These are phyloP conservation scores for Eucalyptus cloeziana DNA, from an alignment of 345 rosid genomes.

Conservation along the genomic window DNA sequence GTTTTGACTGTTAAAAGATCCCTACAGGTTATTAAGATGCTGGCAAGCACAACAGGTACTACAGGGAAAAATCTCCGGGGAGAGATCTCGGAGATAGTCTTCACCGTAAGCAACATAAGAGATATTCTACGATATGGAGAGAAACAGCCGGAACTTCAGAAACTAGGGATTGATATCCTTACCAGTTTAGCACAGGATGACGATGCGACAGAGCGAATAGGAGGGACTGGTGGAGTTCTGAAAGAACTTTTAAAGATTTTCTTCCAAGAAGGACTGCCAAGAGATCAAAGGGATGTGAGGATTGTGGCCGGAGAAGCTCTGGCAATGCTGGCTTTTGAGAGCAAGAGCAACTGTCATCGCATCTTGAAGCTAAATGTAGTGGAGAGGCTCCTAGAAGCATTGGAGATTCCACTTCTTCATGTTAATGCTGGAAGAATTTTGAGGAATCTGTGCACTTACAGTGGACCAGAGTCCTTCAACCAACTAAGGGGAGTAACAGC, in stretches of 20 bases:
- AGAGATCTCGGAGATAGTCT: conserved; percentile 71
- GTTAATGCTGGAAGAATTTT: conserved; percentile 62
- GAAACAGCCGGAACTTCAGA: conserved; percentile 39
- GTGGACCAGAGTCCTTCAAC: conserved; percentile 32
- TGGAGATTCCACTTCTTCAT: conserved; percentile 27
- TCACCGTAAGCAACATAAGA: conserved; percentile 56
- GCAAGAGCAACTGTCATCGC: conserved; percentile 50
- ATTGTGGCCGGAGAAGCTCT: conserved; percentile 77
- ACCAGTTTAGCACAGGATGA: conserved; percentile 53
- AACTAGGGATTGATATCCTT: conserved; percentile 50
- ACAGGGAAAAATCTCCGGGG: conserved; percentile 49
- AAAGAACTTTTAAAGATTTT: conserved; percentile 62
- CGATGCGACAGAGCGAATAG: conserved; percentile 57
- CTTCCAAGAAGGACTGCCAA: conserved; percentile 8
- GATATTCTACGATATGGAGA: conserved; percentile 48
- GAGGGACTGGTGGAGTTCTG: conserved; percentile 64
- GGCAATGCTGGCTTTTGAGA: conserved; percentile 67
- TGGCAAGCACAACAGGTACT: conserved; percentile 52
- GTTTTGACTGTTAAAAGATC: conserved; percentile 52
- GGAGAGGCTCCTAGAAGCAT: conserved; percentile 35
- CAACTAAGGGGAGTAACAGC: conserved; percentile 32
- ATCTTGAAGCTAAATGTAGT: conserved; percentile 42
- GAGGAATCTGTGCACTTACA: conserved; percentile 46
- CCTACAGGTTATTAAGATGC: conserved; percentile 61
- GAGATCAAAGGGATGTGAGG: conserved; percentile 23